Evolutionary conservation across 2,329 filamentous ascomycete species (phyloP).

Genomic region (Colletotrichum filicis): DNA sequence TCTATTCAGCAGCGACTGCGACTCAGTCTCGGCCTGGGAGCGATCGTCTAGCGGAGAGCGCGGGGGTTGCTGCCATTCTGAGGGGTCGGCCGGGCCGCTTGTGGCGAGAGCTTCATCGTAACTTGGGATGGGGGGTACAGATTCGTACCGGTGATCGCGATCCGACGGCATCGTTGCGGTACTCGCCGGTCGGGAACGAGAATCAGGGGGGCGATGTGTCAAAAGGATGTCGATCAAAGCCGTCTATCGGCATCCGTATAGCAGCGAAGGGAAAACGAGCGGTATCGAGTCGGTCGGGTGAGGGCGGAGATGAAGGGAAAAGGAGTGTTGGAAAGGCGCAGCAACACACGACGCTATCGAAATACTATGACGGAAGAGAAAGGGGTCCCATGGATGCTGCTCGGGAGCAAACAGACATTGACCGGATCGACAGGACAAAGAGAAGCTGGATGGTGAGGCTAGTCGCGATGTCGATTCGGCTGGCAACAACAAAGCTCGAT

Average conservation of each 20-base stretch:
- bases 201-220: neutral
- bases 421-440: neutral
- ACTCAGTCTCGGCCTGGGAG: slow-evolving; percentile 77
- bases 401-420: slow-evolving; percentile 26
- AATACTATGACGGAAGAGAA: slow-evolving; percentile 28
- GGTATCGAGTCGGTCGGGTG: slow-evolving; percentile 5
- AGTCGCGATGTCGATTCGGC: slow-evolving; percentile 13
- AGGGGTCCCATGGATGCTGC: slow-evolving; percentile 31
- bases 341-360: slow-evolving; percentile 23
- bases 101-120: slow-evolving; percentile 55
- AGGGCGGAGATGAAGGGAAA: slow-evolving; percentile 7
- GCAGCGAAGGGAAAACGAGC: neutral
- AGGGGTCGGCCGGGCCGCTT: slow-evolving; percentile 45
- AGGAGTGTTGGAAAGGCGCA: slow-evolving; percentile 19
- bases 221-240: neutral
- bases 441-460: neutral
- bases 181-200: neutral
- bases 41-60: slow-evolving; percentile 61
- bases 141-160: slow-evolving; percentile 46
- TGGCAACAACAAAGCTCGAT: neutral
- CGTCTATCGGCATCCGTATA: neutral
- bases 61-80: slow-evolving; percentile 44
- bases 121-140: slow-evolving; percentile 50
- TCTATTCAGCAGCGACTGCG: slow-evolving; percentile 76
- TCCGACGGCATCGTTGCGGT: slow-evolving; percentile 33